Base-by-base conservation (phyloP, 345 rosid genomes). In the Trapa incisa region DNA sequence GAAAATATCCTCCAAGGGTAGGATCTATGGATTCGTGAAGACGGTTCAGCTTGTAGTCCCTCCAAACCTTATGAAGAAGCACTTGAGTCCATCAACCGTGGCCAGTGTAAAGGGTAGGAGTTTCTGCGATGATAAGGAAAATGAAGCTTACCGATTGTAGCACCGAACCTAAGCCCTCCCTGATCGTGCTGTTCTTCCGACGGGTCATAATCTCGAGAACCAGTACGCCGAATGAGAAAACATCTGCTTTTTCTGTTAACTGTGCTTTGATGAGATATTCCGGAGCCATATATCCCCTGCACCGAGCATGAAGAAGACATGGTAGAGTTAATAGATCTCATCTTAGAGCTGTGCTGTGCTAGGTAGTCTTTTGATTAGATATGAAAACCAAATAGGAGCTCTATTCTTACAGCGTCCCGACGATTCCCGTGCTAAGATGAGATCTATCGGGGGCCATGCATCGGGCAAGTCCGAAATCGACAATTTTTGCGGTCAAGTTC, bases 201-300 rank as follows among this genome's bases (percentile, higher is more conserved):
- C 89, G 89, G 42, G 79, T 77, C 38, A 80, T 76, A 71, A 87
- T 76, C 76, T 91, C 96, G 15, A 89, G 80, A 64, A 84, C 73
- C 37, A 91, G 72, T 68, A 91, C 89, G 65, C 93, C 96, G 22
- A 83, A 89, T 38, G 90, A 86, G 68, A 84, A 86, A 50, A 91
- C 87, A 71, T 91, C 97, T 61, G 86, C 85, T 68, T 89, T 89
- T 75, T 91, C 87, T 13, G 94, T 84, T 37, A 87, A 67, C 65
- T 86, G 88, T 33, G 94, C 94, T 37, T 76, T 73, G 50, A 86
- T 74, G 5, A 89, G 86, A 77, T 89, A 92, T 48, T 89, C 96
- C 0, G 91, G 95, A 75, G 98, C 96, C 87, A 92, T 81, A 61
- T 92, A 92, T 62, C 96, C 96, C 6, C 96, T 86, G 72, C 33